Base-by-base conservation (phyloP, 1,139 yeast genomes). In the Barnettozyma hawaiiensis region DNA sequence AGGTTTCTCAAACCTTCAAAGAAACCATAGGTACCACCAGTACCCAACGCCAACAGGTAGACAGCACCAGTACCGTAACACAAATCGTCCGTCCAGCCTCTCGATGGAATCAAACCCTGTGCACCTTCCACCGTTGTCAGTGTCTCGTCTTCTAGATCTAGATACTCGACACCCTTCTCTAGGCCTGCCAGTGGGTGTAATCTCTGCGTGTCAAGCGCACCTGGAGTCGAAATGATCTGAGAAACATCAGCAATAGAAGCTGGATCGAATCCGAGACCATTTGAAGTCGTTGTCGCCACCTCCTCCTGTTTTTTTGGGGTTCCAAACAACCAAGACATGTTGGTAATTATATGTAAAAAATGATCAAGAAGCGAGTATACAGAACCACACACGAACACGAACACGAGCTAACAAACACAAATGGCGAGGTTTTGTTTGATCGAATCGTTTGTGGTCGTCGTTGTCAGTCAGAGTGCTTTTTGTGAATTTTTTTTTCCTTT, bases 11-110 rank as follows among this genome's bases (percentile, higher is more conserved):
- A 60, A 49, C 97, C 97, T 66, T 90, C 97, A 51, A 78, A 77
- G 48, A 89, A 67, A 47, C 98, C 98, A 59, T 81, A 84, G 14
- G 81, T 69, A 48, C 98, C 98, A 64, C 98, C 98, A 42, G 76
- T 50, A 36, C 92, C 90, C 47, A 85, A 66, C 42, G 92, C 95
- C 36, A 84, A 57, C 55, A 92, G 73, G 63, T 92, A 92, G 39
- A 89, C 90, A 11, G 96, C 81, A 64, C 98, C 98, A 11, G 98
- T 85, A 55, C 98, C 98, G 66, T 94, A 92, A 75, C 97, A 89
- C 52, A 92, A 74, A 66, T 92, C 97, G 63, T 92, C 98, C 14
- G 90, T 77, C 96, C 97, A 92, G 58, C 94, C 95, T 68, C 97
- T 83, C 31, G 95, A 85, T 31, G 98, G 97, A 54, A 92, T 76